Percentiles rank a stretch among this genome's conserved stretches.
phyloP scores from a whole-genome alignment of 1,284 basidiomycete species.

The Trametes hirsuta region DNA sequence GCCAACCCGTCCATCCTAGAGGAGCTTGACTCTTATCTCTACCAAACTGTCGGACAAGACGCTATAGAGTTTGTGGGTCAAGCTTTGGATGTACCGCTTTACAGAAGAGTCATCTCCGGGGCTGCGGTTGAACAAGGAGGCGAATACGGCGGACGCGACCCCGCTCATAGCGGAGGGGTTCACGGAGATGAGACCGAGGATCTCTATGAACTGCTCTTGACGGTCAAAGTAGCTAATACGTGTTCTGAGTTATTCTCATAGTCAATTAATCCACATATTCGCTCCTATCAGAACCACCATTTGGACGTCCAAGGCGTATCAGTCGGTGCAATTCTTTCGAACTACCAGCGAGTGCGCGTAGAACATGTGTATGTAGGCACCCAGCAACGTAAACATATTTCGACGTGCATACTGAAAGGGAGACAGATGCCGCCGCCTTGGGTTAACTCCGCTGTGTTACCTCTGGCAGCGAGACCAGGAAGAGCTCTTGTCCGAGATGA shows the following conservation, averaged over 20 bases:
- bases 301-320: slow-evolving; percentile 89
- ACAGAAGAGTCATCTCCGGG: slow-evolving; percentile 81
- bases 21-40: slow-evolving; percentile 98
- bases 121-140: slow-evolving; percentile 79
- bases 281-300: slow-evolving; percentile 59
- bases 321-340: slow-evolving; percentile 96
- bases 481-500: slow-evolving; percentile 88
- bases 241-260: neutral
- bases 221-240: slow-evolving; percentile 68
- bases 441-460: slow-evolving; percentile 82
- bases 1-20: slow-evolving; percentile 54
- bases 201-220: slow-evolving; percentile 74
- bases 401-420: neutral
- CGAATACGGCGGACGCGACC: slow-evolving; percentile 80
- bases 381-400: too few relatives aligned
- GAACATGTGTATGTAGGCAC: slow-evolving; percentile 86
- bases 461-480: slow-evolving; percentile 94
- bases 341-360: slow-evolving; percentile 95
- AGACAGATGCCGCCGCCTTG: slow-evolving; percentile 78
- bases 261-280: slow-evolving; percentile 1
- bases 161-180: slow-evolving; percentile 51
- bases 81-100: slow-evolving; percentile 88
- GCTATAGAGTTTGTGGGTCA: slow-evolving; percentile 87
- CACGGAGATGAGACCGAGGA: slow-evolving; percentile 96
- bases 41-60: slow-evolving; percentile 97